These are phyloP conservation scores for Magnolia changhungtana DNA, from an alignment of 164 flowering plant genomes.

Conservation along the genomic window DNA sequence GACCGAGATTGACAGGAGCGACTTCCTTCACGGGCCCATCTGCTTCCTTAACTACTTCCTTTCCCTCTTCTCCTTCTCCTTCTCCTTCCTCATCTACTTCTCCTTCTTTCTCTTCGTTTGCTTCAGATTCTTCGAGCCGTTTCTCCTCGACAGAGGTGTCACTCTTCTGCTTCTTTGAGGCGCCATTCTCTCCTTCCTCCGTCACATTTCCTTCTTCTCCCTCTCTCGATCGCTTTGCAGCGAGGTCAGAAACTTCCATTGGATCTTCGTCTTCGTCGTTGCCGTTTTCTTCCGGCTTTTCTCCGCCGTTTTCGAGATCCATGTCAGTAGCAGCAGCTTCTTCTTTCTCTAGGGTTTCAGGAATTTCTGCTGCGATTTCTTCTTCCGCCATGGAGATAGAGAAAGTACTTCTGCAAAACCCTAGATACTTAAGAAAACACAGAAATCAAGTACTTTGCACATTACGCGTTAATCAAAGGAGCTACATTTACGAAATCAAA, in stretches of 20 bases:
- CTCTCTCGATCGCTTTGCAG: conserved; percentile 45
- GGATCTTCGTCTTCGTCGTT: conserved; percentile 3
- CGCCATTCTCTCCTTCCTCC: conserved; percentile 18
- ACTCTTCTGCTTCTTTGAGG: conserved; percentile 42
- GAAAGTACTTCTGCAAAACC: background rate
- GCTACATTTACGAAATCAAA: no score
- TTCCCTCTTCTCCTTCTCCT: background rate
- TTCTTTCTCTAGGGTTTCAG: background rate
- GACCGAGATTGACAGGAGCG: conserved; percentile 48
- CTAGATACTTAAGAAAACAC: background rate
- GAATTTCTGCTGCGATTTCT: conserved; percentile 1
- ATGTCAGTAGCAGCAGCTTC: background rate
- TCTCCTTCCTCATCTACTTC: background rate
- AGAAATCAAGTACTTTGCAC: no score
- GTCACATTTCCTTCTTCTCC: conserved; percentile 11
- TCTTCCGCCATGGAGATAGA: conserved; percentile 23
- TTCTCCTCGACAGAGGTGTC: conserved; percentile 43
- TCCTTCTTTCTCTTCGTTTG: conserved; percentile 4
- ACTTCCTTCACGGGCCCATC: conserved; percentile 15
- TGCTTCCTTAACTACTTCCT: background rate
- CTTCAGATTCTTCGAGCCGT: conserved; percentile 22
- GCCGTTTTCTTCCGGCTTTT: background rate
- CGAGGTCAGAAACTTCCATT: conserved; percentile 2
- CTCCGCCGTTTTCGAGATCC: background rate
- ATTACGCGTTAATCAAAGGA: no score